Conservation (phyloP, 139 green algal species). For the Picochlorum sp. region DNA sequence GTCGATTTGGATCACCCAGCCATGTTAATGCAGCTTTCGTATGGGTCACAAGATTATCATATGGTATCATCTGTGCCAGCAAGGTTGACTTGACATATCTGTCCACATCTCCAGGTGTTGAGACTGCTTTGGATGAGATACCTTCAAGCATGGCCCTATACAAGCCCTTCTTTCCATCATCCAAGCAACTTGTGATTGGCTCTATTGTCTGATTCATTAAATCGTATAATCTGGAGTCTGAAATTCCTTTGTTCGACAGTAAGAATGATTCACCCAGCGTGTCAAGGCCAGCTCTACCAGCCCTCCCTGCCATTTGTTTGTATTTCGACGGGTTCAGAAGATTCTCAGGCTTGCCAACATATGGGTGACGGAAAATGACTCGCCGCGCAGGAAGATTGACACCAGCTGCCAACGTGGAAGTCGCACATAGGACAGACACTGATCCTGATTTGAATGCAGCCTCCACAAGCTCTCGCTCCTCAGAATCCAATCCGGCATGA, state of each 20-base stretch:
- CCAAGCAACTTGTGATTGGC: conserved; percentile 60
- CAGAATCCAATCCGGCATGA: conserved; percentile 50
- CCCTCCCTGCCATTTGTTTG: conserved; percentile 62
- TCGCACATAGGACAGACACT: conserved; percentile 81
- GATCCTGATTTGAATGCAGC: conserved; percentile 55
- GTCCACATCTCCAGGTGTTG: conserved; percentile 47
- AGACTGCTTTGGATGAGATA: conserved; percentile 54
- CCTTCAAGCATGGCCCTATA: conserved; percentile 71
- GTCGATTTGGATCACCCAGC: conserved; percentile 40
- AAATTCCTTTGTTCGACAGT: conserved; percentile 23
- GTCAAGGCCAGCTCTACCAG: conserved; percentile 45
- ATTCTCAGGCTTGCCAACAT: conserved; percentile 25
- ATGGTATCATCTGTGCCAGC: conserved; percentile 41
- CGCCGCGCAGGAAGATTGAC: conserved; percentile 81
- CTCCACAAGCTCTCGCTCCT: conserved; percentile 73
- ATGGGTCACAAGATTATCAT: conserved; percentile 27
- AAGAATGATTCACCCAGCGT: conserved; percentile 45
- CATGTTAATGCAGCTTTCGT: conserved; percentile 51
- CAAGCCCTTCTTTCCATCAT: conserved; percentile 57
- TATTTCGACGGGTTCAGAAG: conserved; percentile 49
- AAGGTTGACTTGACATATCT: conserved; percentile 69
- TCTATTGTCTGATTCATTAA: conserved; percentile 32
- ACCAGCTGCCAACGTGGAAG: conserved; percentile 85
- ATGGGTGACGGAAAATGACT: conserved; percentile 73
- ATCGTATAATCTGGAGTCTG: conserved; percentile 18